Conservation (phyloP, 2,329 filamentous ascomycete genomes). For the Aquanectria penicillioides region DNA sequence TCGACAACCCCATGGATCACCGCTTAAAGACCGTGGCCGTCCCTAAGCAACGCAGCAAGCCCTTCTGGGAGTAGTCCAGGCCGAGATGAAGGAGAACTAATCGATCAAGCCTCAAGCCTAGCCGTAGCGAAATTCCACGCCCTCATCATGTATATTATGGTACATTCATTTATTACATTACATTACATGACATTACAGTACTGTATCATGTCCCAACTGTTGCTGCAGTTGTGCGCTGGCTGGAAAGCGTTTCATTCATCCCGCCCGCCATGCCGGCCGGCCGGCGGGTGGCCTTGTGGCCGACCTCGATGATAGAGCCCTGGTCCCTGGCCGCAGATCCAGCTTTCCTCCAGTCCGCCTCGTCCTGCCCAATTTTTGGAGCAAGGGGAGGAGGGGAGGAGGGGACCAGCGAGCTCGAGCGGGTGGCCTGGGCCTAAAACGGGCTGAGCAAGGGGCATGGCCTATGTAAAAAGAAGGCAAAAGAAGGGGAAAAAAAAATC, state of each 20-base stretch:
- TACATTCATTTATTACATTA: not conserved
- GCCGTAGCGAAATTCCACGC: not conserved
- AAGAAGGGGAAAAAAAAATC: constrained; percentile 26
- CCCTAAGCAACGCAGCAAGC: too few species aligned
- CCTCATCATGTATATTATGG: not conserved
- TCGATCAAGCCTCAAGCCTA: not conserved
- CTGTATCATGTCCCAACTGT: constrained; percentile 17
- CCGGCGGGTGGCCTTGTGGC: constrained; percentile 20
- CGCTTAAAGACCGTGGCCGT: too few species aligned
- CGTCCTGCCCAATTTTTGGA: constrained; percentile 27
- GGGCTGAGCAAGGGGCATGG: constrained; percentile 26
- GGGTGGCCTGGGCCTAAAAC: constrained; percentile 26
- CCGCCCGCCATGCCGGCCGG: constrained; percentile 23
- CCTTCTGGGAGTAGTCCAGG: too few species aligned
- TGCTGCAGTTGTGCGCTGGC: constrained; percentile 25
- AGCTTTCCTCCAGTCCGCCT: constrained; percentile 34
- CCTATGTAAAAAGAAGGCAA: constrained; percentile 19
- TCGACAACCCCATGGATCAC: not conserved
- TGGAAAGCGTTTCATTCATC: constrained; percentile 18
- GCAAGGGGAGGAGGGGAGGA: constrained; percentile 5
- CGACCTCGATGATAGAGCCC: constrained; percentile 25
- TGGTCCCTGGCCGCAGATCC: constrained; percentile 43
- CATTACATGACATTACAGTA: not conserved
- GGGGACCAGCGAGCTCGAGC: constrained; percentile 24
- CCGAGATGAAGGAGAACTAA: not conserved